Conservation (phyloP, 2,329 filamentous ascomycete species). For the Botryotinia narcissicola region DNA sequence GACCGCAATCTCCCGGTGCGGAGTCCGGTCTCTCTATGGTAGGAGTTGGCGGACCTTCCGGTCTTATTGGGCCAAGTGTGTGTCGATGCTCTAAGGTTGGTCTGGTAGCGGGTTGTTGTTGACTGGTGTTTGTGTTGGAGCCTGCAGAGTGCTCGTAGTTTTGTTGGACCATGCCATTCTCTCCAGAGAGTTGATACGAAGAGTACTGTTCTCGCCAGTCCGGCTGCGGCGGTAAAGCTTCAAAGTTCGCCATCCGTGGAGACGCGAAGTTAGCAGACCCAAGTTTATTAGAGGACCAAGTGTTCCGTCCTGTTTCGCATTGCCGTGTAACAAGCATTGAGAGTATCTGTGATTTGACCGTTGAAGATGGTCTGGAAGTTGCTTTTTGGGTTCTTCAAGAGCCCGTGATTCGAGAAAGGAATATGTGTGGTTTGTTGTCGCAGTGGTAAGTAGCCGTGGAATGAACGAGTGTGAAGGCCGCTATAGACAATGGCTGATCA, state of each 20-base stretch:
- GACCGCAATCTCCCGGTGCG: constrained; percentile 33
- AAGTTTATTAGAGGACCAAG: constrained; percentile 41
- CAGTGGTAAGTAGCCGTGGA: constrained; percentile 28
- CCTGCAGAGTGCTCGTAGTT: constrained; percentile 33
- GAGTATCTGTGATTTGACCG: constrained; percentile 31
- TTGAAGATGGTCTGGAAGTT: constrained; percentile 9
- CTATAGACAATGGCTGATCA: constrained; percentile 32
- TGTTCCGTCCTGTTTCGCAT: constrained; percentile 41
- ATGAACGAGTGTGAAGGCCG: constrained; percentile 37
- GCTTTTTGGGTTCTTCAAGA: constrained; percentile 4
- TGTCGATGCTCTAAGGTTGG: constrained; percentile 37
- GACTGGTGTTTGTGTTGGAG: constrained; percentile 31
- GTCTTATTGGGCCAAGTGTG: constrained; percentile 33
- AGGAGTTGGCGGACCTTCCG: constrained; percentile 29
- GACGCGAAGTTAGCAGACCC: constrained; percentile 37
- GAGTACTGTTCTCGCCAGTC: constrained; percentile 41
- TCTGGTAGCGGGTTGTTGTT: constrained; percentile 27
- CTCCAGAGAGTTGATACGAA: constrained; percentile 35
- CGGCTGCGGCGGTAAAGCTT: constrained; percentile 38
- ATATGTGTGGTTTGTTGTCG: constrained; percentile 4
- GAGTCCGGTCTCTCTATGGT: constrained; percentile 37
- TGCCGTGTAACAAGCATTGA: constrained; percentile 42
- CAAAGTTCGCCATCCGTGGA: constrained; percentile 42
- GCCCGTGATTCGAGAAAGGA: constrained; percentile 14
- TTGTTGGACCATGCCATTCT: constrained; percentile 33